These are phyloP conservation scores for Vinca minor DNA, from an alignment of 257 asterid species.

Conservation along the genomic window DNA sequence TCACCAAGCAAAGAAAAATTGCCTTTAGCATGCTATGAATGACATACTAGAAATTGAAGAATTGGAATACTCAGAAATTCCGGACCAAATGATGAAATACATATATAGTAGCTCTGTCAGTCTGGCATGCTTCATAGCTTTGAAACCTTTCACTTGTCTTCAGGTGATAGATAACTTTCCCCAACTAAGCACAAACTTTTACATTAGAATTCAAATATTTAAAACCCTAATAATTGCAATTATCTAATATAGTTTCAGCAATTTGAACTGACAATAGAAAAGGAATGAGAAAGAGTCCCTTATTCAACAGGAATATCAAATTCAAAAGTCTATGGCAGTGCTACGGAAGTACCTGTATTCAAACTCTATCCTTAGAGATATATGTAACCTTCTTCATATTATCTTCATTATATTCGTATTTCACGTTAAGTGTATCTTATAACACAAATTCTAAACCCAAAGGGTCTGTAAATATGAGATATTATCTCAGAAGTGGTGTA, in stretches of 20 bases:
- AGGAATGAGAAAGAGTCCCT: too few species aligned
- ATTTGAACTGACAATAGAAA: not conserved
- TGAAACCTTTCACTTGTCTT: not conserved
- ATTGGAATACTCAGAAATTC: not conserved
- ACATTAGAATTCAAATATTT: not conserved
- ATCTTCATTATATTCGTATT: not conserved
- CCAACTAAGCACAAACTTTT: not conserved
- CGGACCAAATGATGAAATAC: not conserved
- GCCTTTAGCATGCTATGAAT: not conserved
- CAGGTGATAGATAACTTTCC: slow-evolving; percentile 1
- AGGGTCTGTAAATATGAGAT: not conserved
- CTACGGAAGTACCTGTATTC: too few species aligned
- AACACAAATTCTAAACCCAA: not conserved
- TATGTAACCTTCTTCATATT: too few species aligned
- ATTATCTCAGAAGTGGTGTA: not conserved
- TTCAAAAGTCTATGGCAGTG: not conserved
- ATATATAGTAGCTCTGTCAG: not conserved
- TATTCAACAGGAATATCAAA: not conserved
- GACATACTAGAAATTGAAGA: not conserved
- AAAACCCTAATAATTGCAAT: not conserved
- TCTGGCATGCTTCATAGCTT: not conserved
- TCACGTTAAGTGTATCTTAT: not conserved
- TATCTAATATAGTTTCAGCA: not conserved
- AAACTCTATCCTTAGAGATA: not conserved
- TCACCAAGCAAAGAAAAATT: not conserved